A percentile compares a stretch with the other conserved stretches of the same genome.
Conservation (phyloP, 441 rosid species). For the Mallotus repandus region DNA sequence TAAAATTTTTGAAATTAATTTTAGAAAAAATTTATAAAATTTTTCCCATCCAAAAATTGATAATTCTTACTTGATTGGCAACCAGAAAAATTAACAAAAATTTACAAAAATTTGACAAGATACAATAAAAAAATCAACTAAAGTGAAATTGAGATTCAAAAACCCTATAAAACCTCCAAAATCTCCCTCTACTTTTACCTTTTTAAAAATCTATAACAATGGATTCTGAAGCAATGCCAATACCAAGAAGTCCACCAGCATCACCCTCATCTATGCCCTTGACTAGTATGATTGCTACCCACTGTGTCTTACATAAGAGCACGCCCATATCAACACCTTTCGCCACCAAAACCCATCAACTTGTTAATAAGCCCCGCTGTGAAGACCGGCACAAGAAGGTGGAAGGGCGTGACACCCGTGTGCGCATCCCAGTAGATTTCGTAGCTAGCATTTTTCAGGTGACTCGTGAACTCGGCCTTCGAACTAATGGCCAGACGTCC, state of each 20-base stretch:
- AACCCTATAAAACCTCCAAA: not conserved
- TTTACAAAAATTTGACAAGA: no score
- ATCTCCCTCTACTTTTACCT: not conserved
- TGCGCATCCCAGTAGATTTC: constrained; percentile 50
- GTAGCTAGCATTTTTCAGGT: constrained; percentile 53
- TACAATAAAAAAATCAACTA: no score
- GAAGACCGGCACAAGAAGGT: constrained; percentile 56
- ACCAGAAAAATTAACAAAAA: no score
- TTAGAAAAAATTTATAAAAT: no score
- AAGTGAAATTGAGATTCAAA: no score
- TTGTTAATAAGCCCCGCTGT: constrained; percentile 7
- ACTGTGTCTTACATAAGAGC: not conserved
- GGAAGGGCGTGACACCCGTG: constrained; percentile 52
- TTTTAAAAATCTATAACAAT: not conserved
- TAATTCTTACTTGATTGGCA: no score
- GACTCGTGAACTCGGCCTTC: constrained; percentile 47
- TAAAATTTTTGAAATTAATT: no score
- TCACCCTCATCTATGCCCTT: not conserved
- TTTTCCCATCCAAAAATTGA: no score
- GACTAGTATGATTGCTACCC: no score
- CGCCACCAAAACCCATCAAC: not conserved
- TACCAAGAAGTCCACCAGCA: not conserved
- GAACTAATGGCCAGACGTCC: constrained; percentile 40
- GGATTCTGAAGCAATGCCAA: not conserved
- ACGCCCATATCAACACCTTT: not conserved